Percentiles rank a stretch among this genome's conserved stretches.
phyloP scores from a whole-genome alignment of 768 basidiomycete species.

The Saitozyma podzolica region DNA sequence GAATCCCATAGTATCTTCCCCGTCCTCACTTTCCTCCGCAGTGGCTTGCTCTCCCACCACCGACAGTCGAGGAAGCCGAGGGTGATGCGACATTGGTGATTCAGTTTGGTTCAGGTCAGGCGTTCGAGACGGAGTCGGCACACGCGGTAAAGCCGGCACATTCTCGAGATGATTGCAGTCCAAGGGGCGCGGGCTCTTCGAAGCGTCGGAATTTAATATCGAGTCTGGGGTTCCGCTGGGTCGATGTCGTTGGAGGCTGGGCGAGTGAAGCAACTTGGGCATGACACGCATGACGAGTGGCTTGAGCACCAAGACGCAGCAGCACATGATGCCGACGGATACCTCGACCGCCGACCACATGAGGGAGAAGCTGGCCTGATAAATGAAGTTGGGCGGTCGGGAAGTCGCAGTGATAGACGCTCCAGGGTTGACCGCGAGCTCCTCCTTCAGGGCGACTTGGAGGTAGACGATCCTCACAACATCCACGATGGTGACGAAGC shows the following conservation, averaged over 20 bases:
- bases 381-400: conserved; percentile 34
- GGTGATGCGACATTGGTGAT: too few relatives aligned
- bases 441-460: conserved; percentile 39
- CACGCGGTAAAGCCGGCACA: too few relatives aligned
- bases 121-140: too few relatives aligned
- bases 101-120: too few relatives aligned
- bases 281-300: conserved; percentile 44
- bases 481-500: conserved; percentile 49
- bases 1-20: conserved; percentile 16
- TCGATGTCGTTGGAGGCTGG: too few relatives aligned
- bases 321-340: conserved; percentile 43
- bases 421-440: conserved; percentile 8
- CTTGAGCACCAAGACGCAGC: conserved; percentile 47
- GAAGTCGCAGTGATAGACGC: conserved; percentile 8
- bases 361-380: conserved; percentile 37
- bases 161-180: too few relatives aligned
- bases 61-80: too few relatives aligned
- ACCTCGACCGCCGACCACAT: conserved; percentile 50
- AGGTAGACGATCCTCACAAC: conserved; percentile 47
- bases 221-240: too few relatives aligned
- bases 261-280: conserved; percentile 24
- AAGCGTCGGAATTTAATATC: too few relatives aligned
- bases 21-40: conserved; percentile 1
- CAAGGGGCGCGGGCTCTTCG: too few relatives aligned
- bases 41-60: background rate